Percentiles rank a stretch among this genome's conserved stretches.
phyloP scores from a whole-genome alignment of 2,329 filamentous ascomycete species.

The Aspergillus phoenicis region DNA sequence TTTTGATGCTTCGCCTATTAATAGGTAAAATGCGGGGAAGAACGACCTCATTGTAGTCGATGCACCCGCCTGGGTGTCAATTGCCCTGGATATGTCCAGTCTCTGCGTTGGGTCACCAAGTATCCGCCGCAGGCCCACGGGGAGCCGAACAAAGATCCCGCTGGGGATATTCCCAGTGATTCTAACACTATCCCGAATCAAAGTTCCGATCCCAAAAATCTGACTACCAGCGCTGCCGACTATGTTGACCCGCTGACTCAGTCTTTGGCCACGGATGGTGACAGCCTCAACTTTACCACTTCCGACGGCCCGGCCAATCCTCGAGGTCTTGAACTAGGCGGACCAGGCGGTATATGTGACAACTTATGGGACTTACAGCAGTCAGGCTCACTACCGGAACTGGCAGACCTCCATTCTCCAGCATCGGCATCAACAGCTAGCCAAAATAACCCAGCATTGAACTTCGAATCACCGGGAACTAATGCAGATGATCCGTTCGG shows the following conservation, averaged over 20 bases:
- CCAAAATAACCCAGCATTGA: conserved; percentile 19
- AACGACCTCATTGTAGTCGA: conserved; percentile 41
- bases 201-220: not conserved
- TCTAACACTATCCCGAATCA: conserved; percentile 6
- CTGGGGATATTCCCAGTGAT: conserved; percentile 10
- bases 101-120: conserved; percentile 43
- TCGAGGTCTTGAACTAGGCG: conserved; percentile 20
- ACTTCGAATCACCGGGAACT: conserved; percentile 25
- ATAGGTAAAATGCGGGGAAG: conserved; percentile 46
- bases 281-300: conserved; percentile 8
- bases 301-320: conserved; percentile 4
- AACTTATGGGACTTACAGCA: conserved; percentile 36
- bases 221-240: conserved; percentile 4
- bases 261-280: conserved; percentile 15
- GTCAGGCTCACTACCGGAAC: conserved; percentile 33
- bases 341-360: conserved; percentile 28
- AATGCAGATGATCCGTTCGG: conserved; percentile 25
- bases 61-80: conserved; percentile 42
- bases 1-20: conserved; percentile 2
- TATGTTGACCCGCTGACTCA: conserved; percentile 11
- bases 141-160: conserved; percentile 15
- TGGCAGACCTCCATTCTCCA: conserved; percentile 34
- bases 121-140: conserved; percentile 22
- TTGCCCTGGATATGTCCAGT: conserved; percentile 43
- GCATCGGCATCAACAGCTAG: conserved; percentile 20